Evolutionary conservation across 1,284 basidiomycete genomes (phyloP).

Genomic region (Sphaerobolus stellatus): DNA sequence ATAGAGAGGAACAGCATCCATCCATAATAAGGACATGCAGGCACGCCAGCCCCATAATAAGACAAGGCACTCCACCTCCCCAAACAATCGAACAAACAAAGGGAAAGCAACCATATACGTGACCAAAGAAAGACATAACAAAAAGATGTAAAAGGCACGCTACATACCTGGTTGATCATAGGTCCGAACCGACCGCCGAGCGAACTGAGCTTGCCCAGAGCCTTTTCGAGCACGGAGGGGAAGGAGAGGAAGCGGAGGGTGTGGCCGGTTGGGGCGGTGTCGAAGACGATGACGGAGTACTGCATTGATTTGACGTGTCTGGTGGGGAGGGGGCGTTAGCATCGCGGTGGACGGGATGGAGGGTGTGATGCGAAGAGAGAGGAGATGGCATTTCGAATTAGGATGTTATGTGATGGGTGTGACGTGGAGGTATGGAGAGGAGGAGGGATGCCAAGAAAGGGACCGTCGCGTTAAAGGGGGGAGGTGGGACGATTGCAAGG

Average conservation of each 20-base stretch:
- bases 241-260: constrained; percentile 98
- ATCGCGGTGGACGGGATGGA: neutral
- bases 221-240: constrained; percentile 96
- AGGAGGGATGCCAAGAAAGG: neutral
- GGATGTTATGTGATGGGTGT: no score
- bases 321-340: neutral
- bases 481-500: neutral
- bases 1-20: no score
- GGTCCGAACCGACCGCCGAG: constrained; percentile 93
- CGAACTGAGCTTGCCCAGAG: constrained; percentile 90
- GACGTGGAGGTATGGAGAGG: neutral
- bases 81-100: no score
- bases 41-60: no score
- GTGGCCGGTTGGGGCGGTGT: constrained; percentile 98
- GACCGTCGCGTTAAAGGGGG: neutral
- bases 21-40: no score
- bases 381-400: no score
- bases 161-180: constrained; percentile 85
- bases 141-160: neutral
- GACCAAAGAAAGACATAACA: neutral
- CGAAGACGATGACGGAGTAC: constrained; percentile 98
- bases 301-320: constrained; percentile 99
- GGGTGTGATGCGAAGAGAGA: no score
- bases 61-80: no score
- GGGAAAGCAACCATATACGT: no score